Conservation (phyloP, 495 filamentous ascomycete species). For the Neurospora hispaniola region DNA sequence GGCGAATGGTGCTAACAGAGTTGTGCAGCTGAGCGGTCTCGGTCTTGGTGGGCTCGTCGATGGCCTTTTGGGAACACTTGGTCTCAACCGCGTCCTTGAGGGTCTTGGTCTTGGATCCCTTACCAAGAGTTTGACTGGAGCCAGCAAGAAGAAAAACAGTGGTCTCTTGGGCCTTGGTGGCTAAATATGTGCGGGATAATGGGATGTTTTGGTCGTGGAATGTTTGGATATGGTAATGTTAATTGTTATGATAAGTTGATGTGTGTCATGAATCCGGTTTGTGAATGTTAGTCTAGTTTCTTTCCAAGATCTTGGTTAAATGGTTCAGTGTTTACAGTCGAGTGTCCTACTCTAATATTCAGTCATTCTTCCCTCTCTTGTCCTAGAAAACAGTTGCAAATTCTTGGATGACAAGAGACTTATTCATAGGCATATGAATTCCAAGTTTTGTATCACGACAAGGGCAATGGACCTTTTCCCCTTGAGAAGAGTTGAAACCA, state of each 20-base stretch:
- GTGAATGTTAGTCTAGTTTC: background rate
- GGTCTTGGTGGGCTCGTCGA: slow-evolving; percentile 74
- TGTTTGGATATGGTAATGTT: background rate
- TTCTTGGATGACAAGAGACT: background rate
- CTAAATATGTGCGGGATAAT: background rate
- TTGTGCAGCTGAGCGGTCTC: slow-evolving; percentile 54
- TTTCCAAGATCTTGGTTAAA: background rate
- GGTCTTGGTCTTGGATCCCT: slow-evolving; percentile 60
- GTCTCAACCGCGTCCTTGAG: slow-evolving; percentile 65
- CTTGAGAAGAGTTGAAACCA: background rate
- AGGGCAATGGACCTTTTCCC: background rate
- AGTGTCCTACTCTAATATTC: background rate
- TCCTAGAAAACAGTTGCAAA: background rate
- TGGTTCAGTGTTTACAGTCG: background rate
- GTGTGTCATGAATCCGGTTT: background rate
- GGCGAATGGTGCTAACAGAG: slow-evolving; percentile 6
- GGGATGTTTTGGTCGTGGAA: background rate
- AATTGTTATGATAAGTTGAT: background rate
- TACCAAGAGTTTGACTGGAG: slow-evolving; percentile 34
- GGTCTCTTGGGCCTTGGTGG: slow-evolving; percentile 21
- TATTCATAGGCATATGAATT: background rate
- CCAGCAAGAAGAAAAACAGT: slow-evolving; percentile 27
- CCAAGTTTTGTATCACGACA: background rate
- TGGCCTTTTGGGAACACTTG: slow-evolving; percentile 68
- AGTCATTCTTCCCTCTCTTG: background rate